Conservation (phyloP, 805 yeast genomes). For the Kuraishia molischiana region DNA sequence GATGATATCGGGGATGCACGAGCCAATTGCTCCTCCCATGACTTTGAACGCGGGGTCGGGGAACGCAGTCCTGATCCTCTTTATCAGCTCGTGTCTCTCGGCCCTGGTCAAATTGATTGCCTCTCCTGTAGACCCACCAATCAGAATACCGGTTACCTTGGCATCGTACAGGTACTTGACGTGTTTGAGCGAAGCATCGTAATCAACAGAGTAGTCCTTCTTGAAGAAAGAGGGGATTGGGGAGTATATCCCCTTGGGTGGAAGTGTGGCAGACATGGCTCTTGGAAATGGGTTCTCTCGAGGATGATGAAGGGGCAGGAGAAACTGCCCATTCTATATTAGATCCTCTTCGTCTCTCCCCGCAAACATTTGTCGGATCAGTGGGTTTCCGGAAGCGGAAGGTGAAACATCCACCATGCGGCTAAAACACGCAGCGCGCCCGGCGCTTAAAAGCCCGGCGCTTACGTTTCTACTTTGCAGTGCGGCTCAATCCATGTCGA, state of each 20-base stretch:
- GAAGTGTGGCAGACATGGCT: background rate
- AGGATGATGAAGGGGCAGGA: too few relatives aligned
- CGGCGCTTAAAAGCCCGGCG: too few relatives aligned
- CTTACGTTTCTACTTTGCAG: too few relatives aligned
- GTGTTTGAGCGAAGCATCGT: constrained; percentile 32
- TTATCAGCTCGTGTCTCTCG: constrained; percentile 27
- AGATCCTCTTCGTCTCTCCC: too few relatives aligned
- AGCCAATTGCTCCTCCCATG: constrained; percentile 35
- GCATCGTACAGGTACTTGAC: constrained; percentile 27
- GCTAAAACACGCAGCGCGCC: too few relatives aligned
- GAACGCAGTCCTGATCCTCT: constrained; percentile 22
- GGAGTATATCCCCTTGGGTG: constrained; percentile 31
- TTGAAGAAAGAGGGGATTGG: constrained; percentile 44
- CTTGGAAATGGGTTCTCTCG: too few relatives aligned
- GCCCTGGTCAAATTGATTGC: constrained; percentile 33
- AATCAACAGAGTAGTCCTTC: constrained; percentile 26
- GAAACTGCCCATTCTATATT: too few relatives aligned
- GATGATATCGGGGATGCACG: constrained; percentile 30
- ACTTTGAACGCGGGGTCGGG: constrained; percentile 24
- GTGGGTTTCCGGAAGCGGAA: too few relatives aligned
- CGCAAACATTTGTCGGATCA: too few relatives aligned
- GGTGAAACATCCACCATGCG: too few relatives aligned
- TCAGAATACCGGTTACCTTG: constrained; percentile 35
- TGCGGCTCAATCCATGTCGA: too few relatives aligned
- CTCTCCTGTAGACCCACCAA: constrained; percentile 45